Evolutionary conservation across 257 asterid genomes (phyloP).

Genomic region (Rauvolfia tetraphylla): DNA sequence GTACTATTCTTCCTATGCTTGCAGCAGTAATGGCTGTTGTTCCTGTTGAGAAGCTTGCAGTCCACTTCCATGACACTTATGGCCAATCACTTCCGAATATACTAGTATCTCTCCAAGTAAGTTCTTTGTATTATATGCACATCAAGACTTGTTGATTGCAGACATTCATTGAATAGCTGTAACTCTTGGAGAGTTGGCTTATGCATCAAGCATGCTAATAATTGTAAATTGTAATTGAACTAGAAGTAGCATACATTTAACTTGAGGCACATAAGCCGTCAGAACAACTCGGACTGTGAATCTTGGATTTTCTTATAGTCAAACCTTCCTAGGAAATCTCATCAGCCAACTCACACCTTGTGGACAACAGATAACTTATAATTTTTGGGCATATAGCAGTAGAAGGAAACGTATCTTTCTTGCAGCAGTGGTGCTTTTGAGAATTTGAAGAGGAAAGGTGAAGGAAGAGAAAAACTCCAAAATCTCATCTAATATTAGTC

Average conservation of each 20-base stretch:
- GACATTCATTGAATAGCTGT: background rate
- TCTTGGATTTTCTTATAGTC: too few species aligned
- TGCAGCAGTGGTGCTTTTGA: background rate
- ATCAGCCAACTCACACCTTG: background rate
- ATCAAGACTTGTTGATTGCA: background rate
- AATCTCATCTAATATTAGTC: background rate
- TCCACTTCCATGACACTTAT: conserved; percentile 91
- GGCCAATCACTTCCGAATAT: conserved; percentile 91
- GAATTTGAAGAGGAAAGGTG: background rate
- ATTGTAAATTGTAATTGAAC: background rate
- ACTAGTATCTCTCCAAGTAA: conserved; percentile 81
- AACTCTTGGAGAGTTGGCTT: background rate
- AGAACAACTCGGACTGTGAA: too few species aligned
- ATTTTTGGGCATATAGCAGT: background rate
- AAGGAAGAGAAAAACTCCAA: background rate
- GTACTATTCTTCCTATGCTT: conserved; percentile 85
- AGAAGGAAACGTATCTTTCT: background rate
- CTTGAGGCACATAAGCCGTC: too few species aligned
- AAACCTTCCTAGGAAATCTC: background rate
- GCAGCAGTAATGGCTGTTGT: conserved; percentile 86
- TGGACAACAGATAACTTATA: background rate
- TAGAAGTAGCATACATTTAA: too few species aligned
- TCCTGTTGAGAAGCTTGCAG: conserved; percentile 83
- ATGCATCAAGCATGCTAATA: conserved; percentile 4
- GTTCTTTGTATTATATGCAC: conserved; percentile 20